phyloP scores from a whole-genome alignment of 305 asterid genomes.

The Solanum hybrid region DNA sequence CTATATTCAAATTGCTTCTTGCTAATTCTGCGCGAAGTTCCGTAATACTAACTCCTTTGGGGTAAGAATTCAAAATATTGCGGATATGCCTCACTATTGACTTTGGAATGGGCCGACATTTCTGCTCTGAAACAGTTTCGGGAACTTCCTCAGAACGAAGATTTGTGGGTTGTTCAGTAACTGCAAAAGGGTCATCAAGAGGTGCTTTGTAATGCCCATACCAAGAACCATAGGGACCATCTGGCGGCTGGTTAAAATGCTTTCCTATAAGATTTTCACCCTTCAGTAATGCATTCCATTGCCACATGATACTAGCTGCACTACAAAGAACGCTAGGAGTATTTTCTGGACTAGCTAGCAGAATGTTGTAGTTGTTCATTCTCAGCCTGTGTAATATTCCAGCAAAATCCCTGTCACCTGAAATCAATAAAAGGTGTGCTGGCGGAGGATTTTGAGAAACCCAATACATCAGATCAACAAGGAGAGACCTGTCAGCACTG shows the following conservation, averaged over 20 bases:
- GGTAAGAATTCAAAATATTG: constrained; percentile 38
- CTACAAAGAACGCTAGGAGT: constrained; percentile 68
- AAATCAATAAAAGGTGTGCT: constrained; percentile 76
- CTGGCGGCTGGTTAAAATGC: constrained; percentile 92
- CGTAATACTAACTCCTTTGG: constrained; percentile 50
- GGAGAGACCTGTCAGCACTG: constrained; percentile 91
- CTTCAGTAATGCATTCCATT: constrained; percentile 65
- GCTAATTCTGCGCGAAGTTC: constrained; percentile 54
- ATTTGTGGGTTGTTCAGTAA: constrained; percentile 25
- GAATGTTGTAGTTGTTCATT: constrained; percentile 82
- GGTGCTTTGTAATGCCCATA: constrained; percentile 73
- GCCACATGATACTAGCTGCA: constrained; percentile 98
- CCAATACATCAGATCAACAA: constrained; percentile 88
- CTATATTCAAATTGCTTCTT: constrained; percentile 34
- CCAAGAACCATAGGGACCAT: constrained; percentile 85
- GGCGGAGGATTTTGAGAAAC: constrained; percentile 97
- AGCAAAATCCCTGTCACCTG: constrained; percentile 89
- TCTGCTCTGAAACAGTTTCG: constrained; percentile 34
- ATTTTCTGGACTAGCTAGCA: constrained; percentile 58
- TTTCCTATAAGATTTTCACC: constrained; percentile 72
- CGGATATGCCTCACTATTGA: constrained; percentile 37
- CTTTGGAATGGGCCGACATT: constrained; percentile 54
- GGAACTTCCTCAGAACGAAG: constrained; percentile 24
- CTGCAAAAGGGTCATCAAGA: constrained; percentile 64
- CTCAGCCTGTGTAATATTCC: constrained; percentile 67